A percentile compares a stretch with the other conserved stretches of the same genome.
Conservation (phyloP, 2,329 filamentous ascomycete species). For the Periconia sp. region DNA sequence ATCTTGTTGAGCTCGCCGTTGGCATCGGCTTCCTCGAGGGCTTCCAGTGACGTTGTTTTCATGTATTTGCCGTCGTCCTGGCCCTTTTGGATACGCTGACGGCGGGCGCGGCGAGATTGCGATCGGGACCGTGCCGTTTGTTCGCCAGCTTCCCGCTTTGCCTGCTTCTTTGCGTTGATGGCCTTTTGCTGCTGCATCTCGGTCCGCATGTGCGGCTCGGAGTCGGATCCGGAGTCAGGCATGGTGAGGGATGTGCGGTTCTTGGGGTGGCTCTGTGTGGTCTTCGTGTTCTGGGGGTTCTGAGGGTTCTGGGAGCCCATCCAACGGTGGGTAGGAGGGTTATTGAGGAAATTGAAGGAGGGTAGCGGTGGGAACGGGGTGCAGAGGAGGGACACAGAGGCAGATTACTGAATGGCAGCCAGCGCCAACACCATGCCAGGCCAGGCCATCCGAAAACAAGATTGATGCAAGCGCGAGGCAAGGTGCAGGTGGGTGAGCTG, state of each 20-base stretch:
- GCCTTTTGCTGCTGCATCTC: constrained; percentile 51
- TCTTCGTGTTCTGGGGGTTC: not conserved
- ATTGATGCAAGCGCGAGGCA: constrained; percentile 26
- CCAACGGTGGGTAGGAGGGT: constrained; percentile 5
- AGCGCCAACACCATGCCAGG: constrained; percentile 3
- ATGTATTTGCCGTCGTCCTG: constrained; percentile 54
- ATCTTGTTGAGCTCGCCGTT: constrained; percentile 51
- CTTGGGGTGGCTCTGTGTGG: not conserved
- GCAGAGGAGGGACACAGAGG: constrained; percentile 1
- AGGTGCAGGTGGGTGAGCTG: not conserved
- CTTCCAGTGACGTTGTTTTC: constrained; percentile 52
- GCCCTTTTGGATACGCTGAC: constrained; percentile 49
- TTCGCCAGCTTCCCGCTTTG: constrained; percentile 39
- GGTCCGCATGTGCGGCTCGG: constrained; percentile 44
- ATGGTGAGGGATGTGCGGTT: constrained; percentile 18
- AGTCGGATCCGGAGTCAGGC: constrained; percentile 37
- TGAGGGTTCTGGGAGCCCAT: constrained; percentile 6
- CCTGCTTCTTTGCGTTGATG: constrained; percentile 44
- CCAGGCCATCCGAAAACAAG: constrained; percentile 38
- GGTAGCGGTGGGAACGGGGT: constrained; percentile 4
- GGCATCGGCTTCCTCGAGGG: constrained; percentile 55
- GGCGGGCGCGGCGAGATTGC: constrained; percentile 50
- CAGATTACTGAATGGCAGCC: not conserved
- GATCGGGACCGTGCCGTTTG: constrained; percentile 51
- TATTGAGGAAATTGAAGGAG: not conserved